phyloP scores from a whole-genome alignment of 78 protist species.

The Dictyostelium intermedium region DNA sequence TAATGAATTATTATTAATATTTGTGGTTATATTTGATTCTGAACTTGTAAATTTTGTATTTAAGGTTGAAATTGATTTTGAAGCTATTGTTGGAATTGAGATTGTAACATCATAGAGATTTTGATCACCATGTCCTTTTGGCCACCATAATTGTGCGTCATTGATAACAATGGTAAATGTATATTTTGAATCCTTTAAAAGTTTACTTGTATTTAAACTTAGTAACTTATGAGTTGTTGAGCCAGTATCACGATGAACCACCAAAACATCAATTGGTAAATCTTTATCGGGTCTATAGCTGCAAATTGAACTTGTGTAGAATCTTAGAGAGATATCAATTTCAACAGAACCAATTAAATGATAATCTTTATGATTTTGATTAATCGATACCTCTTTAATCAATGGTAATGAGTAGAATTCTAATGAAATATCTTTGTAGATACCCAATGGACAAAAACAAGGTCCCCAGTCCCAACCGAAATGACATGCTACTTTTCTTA shows the following conservation, averaged over 20 bases:
- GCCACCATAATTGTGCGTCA: constrained; percentile 62
- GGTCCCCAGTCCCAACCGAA: constrained; percentile 82
- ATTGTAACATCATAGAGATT: not conserved
- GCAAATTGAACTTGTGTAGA: not conserved
- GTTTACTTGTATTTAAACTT: not conserved
- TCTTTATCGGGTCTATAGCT: not conserved
- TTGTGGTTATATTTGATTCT: too few species aligned
- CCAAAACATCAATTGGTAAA: not conserved
- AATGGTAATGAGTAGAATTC: not conserved
- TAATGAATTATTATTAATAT: too few species aligned
- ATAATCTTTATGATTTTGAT: constrained; percentile 1
- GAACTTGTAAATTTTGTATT: too few species aligned
- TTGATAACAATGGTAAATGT: not conserved
- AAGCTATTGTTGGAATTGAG: not conserved
- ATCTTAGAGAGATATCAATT: not conserved
- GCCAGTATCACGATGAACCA: not conserved
- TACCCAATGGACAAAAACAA: constrained; percentile 71
- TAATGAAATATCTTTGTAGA: not conserved
- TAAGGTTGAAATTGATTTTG: not conserved
- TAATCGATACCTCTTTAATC: not conserved
- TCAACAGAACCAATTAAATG: not conserved
- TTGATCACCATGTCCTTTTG: constrained; percentile 71
- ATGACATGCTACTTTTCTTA: constrained; percentile 63
- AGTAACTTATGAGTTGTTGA: not conserved
- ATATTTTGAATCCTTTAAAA: not conserved